Base-by-base conservation (phyloP, 2,329 filamentous ascomycete species). In the Eutypella sp. region DNA sequence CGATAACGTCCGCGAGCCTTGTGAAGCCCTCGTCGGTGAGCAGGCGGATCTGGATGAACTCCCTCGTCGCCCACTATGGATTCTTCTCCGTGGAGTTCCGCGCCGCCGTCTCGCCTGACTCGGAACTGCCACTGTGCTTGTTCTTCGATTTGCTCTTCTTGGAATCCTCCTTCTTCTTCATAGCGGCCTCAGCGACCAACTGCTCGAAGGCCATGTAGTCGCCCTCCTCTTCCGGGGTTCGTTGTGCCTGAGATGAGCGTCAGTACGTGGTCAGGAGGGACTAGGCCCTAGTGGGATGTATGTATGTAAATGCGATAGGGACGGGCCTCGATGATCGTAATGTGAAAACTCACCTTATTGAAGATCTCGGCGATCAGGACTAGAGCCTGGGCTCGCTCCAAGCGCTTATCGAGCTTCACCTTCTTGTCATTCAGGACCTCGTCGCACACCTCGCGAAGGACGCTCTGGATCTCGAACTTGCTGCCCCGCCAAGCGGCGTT, bases 171-270 rank as follows among this genome's bases (percentile, higher is more conserved):
- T 93, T 89, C 70, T 96, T 96, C 79, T 97, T 97, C 44, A 90
- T 86, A 47, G 91, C 90, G 4, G 92, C 92, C 65, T 99, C 93
- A 42, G 93, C 91, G 67, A 99, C 95, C 46, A 99, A 83, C 68
- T 97, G 90, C 67, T 99, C 93, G 57, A 99, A 99, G 15, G 92
- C 91, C 81, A 99, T 95, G 70, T 95, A 97, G 61, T 97, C 93
- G 53, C 93, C 92, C 69, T 99, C 93, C 72, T 99, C 93, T 54
- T 99, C 93, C 36, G 92, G 86, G 45, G 92, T 86, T 51, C 93
- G 84, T 66, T 87, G 79, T 34, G 92, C 89, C 91, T 96, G 55
- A 40, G 19, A 18, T 40, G 9, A 15, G n/a, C n/a, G 43, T 53
- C 48, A 53, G 54, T 51, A n/a, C 9, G 11, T 9, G 19, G 10